phyloP scores from a whole-genome alignment of 2,329 filamentous ascomycete species.

The Shiraia bambusicola region DNA sequence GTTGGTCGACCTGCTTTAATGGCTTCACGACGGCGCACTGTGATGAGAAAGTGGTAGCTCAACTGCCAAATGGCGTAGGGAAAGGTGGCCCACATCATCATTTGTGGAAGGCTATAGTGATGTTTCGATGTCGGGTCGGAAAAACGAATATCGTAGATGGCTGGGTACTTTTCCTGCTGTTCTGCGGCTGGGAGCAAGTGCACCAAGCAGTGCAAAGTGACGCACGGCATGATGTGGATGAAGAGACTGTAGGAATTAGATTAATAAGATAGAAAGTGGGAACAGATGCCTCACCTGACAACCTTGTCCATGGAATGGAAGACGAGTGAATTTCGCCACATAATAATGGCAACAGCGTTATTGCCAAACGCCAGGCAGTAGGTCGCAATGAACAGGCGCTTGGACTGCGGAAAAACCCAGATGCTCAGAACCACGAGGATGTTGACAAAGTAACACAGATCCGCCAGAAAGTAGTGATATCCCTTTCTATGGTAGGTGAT shows the following conservation, averaged over 20 bases:
- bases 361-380: conserved; percentile 95
- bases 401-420: conserved; percentile 88
- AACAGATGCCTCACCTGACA: conserved; percentile 61
- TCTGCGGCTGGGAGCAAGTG: conserved; percentile 70
- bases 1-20: conserved; percentile 94
- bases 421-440: conserved; percentile 77
- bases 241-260: conserved; percentile 65
- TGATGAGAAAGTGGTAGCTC: conserved; percentile 91
- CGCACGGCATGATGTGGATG: conserved; percentile 98
- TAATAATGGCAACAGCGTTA: conserved; percentile 94
- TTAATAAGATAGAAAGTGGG: background rate
- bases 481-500: conserved; percentile 89
- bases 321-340: conserved; percentile 98
- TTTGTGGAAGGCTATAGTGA: conserved; percentile 76
- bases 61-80: conserved; percentile 95
- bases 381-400: conserved; percentile 85
- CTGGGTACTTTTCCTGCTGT: conserved; percentile 74
- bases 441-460: conserved; percentile 98
- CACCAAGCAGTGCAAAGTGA: conserved; percentile 86
- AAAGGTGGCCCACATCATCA: conserved; percentile 92
- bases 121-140: conserved; percentile 69
- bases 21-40: conserved; percentile 88
- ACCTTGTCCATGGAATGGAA: conserved; percentile 99
- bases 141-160: conserved; percentile 77
- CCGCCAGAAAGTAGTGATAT: conserved; percentile 88